Evolutionary conservation across 805 yeast species (phyloP), one percentile per base, ranked within the genome.

Genomic region (Metschnikowia drakensbergensis): DNA sequence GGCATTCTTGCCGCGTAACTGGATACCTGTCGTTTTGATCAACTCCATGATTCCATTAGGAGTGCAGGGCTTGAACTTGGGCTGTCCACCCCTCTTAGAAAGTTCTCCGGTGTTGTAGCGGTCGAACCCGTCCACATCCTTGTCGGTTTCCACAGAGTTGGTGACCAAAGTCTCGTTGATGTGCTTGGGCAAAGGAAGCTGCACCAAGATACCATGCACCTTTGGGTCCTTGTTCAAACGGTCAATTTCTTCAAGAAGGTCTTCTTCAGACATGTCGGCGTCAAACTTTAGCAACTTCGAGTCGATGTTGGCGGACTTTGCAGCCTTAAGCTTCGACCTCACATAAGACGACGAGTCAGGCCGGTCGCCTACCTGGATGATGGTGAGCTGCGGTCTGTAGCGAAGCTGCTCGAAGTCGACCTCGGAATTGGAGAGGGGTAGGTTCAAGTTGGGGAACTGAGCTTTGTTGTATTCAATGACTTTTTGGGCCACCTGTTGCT

Each of bases 101-200:
- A 92, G 77, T 63, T 92, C 97, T 51, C 97, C 98, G 49, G 88
- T 83, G 66, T 94, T 94, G 60, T 75, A 77, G 48, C 90, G 82
- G 37, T 91, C 94, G 61, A 92, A 94, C 1, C 99, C 99, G 66
- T 92, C 99, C 41, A 94, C 96, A 61, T 92, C 99, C 71, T 92
- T 92, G 38, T 78, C 82, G 11, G 87, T 79, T 8, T 76, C 68
- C n/a, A 92, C 97, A 1, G 90, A 77, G 60, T 84, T 82, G 42
- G 98, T 94, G 57, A 94, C 76, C 42, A 69, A 67, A 40, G 85
- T 82, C 72, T 92, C 98, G 63, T 87, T 81, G 50, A 91, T 74
- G 61, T 83, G 87, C 29, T 69, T 65, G 31, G 98, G 99, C 49
- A 92, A 72, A 3, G 99, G 99, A 55, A 92, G 77, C 72, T 91